Base-by-base conservation (phyloP, 208 protist species). In the Jaenimonas drosophilae region DNA sequence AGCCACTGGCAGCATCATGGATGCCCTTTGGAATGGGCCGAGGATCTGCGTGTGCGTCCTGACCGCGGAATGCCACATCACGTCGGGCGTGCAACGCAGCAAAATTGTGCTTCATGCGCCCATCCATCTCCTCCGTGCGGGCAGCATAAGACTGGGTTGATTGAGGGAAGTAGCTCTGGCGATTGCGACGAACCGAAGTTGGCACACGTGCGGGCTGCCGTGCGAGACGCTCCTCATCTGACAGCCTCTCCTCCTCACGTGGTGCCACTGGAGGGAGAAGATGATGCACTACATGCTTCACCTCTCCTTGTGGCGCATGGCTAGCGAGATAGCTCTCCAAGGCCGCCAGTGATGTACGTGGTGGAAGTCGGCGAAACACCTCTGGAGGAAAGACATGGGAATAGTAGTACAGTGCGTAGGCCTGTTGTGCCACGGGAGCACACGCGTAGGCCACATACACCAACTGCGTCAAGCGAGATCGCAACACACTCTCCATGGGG, bases 1-100 rank as follows among this genome's bases (percentile, higher is more conserved):
- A 94, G 1, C 86, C 86, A 46, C 59, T 91, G 3, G 81, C 81
- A 9, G 64, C 54, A 51, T 94, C 86, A 52, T 94, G 80, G 19
- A 88, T 54, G 2, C 86, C 86, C 21, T 78, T 79, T 1, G 86
- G 86, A 4, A 70, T 52, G 36, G 81, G 81, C 3, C 81, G 66
- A 17, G 86, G 86, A 47, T 94, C 86, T 2, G 51, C 45, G 11
- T 85, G 58, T 3, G 86, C 55, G 42, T 77, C 76, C 29, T 44
- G 7, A 41, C 42, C 36, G 55, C 28, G 54, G 61, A 64, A 76
- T 20, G 76, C 62, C 11, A 34, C 33, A 0, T 41, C 38, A 23
- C 65, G 42, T 2, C 43, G 51, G 17, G 52, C 42, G 43, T 60
- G 49, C 36, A 75, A 38, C 16, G 17, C 32, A 17, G 37, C 32